Evolutionary conservation across 495 filamentous ascomycete genomes (phyloP), one percentile per base, ranked within the genome.

Genomic region (Paragyromitra xinjiangensis): DNA sequence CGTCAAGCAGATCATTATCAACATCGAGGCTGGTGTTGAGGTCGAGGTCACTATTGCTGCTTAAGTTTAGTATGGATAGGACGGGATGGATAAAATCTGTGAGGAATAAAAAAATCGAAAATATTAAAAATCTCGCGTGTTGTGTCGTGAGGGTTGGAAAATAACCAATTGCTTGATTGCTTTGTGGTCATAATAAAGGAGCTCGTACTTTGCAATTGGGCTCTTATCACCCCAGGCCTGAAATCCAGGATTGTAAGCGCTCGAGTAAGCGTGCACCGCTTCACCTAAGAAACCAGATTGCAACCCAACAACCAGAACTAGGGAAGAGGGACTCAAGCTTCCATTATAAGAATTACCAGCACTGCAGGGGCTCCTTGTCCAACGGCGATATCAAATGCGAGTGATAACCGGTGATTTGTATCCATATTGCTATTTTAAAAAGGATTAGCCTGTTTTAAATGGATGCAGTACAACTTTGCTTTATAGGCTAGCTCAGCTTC

Each of bases 1-100:
- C 75, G 95, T 99, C 86, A 99, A 99, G 91, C 94, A 97, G 90
- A 98, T 99, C 89, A 99, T 99, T 86, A 94, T 98, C 89, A 99
- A 99, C 89, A 98, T 99, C 86, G 95, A 99, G 91, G 95, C 95
- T 77, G 95, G 95, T 89, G 95, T 99, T 85, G 95, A 99, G 90
- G 95, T 99, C 83, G 95, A 99, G 90, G 95, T 99, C 81, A 99
- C 95, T 83, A 99, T 99, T 88, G 95, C 95, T 85, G 95, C 95
- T 85, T 99, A 94, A 89, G 84, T 48, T 16, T 8, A 9, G 22
- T 22, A 6, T 3, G 8, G 51, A 8, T 12, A 26, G 29, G 56
- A 61, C 16, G 4, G 1, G 58, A 39, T 61, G 58, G 58, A 22
- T 14, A 19, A 61, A 24, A 37, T 14, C 2, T 61, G 34, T 61